phyloP scores from a whole-genome alignment of 805 yeast species.

The Jamesozyma rosinii region DNA sequence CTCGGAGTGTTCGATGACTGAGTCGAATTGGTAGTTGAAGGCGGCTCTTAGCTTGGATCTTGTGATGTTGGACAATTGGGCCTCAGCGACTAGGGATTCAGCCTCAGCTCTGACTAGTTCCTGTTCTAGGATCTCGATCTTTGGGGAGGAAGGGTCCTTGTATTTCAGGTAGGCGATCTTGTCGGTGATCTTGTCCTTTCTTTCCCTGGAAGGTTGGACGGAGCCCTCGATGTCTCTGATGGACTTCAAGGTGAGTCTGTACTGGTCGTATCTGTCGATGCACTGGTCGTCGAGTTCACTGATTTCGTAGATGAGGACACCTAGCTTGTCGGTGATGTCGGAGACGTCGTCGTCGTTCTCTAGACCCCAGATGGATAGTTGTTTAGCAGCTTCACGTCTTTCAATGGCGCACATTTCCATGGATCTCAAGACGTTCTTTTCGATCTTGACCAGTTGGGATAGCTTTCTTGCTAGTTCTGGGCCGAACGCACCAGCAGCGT shows the following conservation, averaged over 20 bases:
- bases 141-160: slow-evolving; percentile 76
- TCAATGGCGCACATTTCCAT: slow-evolving; percentile 69
- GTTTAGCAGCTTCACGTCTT: slow-evolving; percentile 74
- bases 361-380: slow-evolving; percentile 79
- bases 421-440: slow-evolving; percentile 71
- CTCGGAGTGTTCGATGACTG: slow-evolving; percentile 77
- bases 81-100: slow-evolving; percentile 84
- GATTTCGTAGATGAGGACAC: slow-evolving; percentile 71
- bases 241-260: slow-evolving; percentile 72
- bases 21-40: slow-evolving; percentile 75
- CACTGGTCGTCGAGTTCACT: slow-evolving; percentile 83
- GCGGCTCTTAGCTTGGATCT: slow-evolving; percentile 81
- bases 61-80: slow-evolving; percentile 80
- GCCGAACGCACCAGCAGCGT: slow-evolving; percentile 70
- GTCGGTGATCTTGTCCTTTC: slow-evolving; percentile 77
- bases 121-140: slow-evolving; percentile 73
- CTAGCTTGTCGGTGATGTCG: slow-evolving; percentile 80
- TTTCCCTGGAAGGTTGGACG: slow-evolving; percentile 80
- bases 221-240: slow-evolving; percentile 80
- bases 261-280: slow-evolving; percentile 78
- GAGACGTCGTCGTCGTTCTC: slow-evolving; percentile 78
- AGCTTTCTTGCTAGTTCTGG: slow-evolving; percentile 73
- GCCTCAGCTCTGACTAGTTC: slow-evolving; percentile 89
- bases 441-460: slow-evolving; percentile 67
- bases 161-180: slow-evolving; percentile 76